Conservation (phyloP, 164 flowering plant genomes). For the Vitis rupestris region DNA sequence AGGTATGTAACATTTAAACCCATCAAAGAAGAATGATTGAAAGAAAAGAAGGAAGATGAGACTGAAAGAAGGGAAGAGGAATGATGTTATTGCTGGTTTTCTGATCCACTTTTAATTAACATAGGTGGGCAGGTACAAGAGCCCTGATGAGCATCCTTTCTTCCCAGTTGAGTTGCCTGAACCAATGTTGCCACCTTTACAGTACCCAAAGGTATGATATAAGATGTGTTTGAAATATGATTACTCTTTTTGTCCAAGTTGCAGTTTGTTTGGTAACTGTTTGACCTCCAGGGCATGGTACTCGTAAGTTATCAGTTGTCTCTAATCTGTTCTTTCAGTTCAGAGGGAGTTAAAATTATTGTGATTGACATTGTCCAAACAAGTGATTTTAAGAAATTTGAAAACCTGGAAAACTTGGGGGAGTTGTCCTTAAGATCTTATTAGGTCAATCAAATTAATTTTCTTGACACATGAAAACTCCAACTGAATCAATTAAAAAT, state of each 20-base stretch:
- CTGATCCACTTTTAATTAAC: slow-evolving; percentile 2
- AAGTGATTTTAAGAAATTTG: no score
- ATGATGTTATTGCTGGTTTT: slow-evolving; percentile 3
- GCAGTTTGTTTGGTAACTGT: not conserved
- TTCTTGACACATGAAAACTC: not conserved
- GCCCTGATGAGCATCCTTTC: slow-evolving; percentile 98
- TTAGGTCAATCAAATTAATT: not conserved
- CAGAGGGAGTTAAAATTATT: not conserved
- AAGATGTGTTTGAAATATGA: no score
- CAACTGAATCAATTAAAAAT: not conserved
- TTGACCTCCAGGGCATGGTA: not conserved
- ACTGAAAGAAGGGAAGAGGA: not conserved
- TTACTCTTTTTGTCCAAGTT: not conserved
- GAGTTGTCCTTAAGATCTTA: no score
- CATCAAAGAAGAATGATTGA: not conserved
- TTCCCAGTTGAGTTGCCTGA: slow-evolving; percentile 73
- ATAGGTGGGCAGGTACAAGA: slow-evolving; percentile 86
- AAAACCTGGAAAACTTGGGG: no score
- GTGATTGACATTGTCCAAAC: no score
- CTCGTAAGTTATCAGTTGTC: not conserved
- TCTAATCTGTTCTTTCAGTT: no score
- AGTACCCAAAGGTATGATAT: slow-evolving; percentile 69
- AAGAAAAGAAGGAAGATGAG: not conserved
- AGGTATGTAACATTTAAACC: slow-evolving; percentile 40
- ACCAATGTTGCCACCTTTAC: slow-evolving; percentile 78